These are phyloP conservation scores for Pyricularia pennisetigena DNA, from an alignment of 2,329 filamentous ascomycete species.

Conservation along the genomic window DNA sequence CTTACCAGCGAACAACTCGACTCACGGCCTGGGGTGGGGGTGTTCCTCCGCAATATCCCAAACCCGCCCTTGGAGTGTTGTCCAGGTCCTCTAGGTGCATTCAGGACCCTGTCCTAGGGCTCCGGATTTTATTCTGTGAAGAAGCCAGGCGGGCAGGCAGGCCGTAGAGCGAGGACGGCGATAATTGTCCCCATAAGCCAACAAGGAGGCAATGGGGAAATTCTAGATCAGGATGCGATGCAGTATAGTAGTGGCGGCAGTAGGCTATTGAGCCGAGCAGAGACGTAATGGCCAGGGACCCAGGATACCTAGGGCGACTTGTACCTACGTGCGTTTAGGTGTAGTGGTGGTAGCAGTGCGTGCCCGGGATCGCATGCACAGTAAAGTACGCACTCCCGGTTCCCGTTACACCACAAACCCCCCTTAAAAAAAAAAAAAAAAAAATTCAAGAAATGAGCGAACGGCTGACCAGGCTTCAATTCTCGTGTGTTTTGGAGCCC, in stretches of 20 bases:
- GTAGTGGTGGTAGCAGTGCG: neutral
- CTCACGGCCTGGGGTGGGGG: neutral
- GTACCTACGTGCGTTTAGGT: neutral
- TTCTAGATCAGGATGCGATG: neutral
- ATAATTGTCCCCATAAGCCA: neutral
- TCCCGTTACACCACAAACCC: neutral
- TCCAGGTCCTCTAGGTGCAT: neutral
- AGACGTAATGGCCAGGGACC: neutral
- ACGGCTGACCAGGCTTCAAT: neutral
- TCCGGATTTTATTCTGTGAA: neutral
- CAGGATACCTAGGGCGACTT: neutral
- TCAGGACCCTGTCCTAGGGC: neutral
- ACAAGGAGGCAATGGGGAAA: neutral
- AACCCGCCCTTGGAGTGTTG: neutral
- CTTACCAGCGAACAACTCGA: neutral
- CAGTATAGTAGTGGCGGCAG: neutral
- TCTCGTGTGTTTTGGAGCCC: neutral
- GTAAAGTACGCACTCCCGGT: neutral
- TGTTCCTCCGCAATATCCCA: neutral
- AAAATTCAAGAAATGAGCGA: neutral
- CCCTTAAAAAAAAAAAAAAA: too few relatives aligned
- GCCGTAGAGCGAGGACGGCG: neutral
- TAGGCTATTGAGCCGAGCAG: neutral
- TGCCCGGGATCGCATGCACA: neutral
- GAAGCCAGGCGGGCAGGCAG: neutral